Evolutionary conservation across 352 stramenopile genomes (phyloP), one percentile per base, ranked within the genome.

Genomic region (Phytopythium kandeliae): DNA sequence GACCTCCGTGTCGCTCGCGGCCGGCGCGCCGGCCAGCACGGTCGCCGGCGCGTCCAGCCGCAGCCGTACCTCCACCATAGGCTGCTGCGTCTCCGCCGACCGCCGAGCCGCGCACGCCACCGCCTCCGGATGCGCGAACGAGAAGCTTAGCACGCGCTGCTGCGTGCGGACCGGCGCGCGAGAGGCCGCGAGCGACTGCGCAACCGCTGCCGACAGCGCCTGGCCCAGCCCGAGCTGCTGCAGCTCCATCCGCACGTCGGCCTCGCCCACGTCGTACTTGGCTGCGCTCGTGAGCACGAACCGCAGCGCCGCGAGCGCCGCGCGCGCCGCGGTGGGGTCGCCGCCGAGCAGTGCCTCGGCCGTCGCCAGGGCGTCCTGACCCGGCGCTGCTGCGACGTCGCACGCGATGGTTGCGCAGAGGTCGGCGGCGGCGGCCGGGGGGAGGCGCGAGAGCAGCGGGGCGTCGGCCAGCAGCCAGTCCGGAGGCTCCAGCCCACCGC

Each of bases 401-500:
- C 8, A 45, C n/a, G 53, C 60, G 55, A 73, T 58, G 9, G 28
- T 51, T 40, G 61, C 60, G 25, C 63, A 67, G 52, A 69, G 61
- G 0, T 19, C 42, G 15, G 34, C 26, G 2, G 69, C 42, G 42
- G 67, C 47, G 6, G 17, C 55, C 9, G 24, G 9, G 25, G 48
- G 56, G 53, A 69, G 36, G 11, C 41, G 41, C 21, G 41, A 30
- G 36, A 86, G 51, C 48, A 78, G 41, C 37, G 68, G 58, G 42
- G 83, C 41, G 52, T 82, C 68, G 1, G 65, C 70, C 34, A 85
- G 59, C 48, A 86, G 24, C 75, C 75, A 86, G 59, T 86, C 75
- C 0, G 75, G 75, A 42, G 75, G 75, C 58, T 86, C 75, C 48
- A 86, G 48, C 7, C 71, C 73, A 43, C 75, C 75, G 25, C 75